phyloP scores from a whole-genome alignment of 2,329 filamentous ascomycete genomes.

The Massarina eburnea region DNA sequence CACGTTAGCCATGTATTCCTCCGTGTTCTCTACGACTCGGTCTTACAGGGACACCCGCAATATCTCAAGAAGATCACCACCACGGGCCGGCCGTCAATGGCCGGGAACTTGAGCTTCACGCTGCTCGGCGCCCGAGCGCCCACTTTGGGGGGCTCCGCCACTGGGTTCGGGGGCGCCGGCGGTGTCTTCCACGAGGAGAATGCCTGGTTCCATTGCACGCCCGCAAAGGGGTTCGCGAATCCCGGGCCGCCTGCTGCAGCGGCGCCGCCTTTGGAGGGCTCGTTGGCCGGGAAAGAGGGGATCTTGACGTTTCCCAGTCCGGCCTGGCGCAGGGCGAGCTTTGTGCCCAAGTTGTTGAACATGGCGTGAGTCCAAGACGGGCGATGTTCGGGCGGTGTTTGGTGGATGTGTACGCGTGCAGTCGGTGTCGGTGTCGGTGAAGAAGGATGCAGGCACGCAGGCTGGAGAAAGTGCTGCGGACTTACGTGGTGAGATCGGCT shows the following conservation, averaged over 20 bases:
- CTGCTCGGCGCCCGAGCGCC: constrained; percentile 30
- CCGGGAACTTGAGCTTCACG: constrained; percentile 34
- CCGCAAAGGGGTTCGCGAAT: constrained; percentile 39
- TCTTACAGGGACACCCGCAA: constrained; percentile 40
- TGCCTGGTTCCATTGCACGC: constrained; percentile 40
- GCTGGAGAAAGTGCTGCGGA: constrained; percentile 5
- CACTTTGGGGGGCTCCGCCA: constrained; percentile 29
- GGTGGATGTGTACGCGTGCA: neutral
- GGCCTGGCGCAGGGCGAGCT: constrained; percentile 60
- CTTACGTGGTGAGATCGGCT: constrained; percentile 16
- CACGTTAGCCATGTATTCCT: neutral
- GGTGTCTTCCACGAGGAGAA: constrained; percentile 38
- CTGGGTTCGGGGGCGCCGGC: constrained; percentile 25
- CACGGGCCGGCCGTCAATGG: constrained; percentile 31
- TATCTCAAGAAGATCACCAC: constrained; percentile 37
- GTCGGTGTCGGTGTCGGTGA: neutral
- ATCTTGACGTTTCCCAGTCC: constrained; percentile 57
- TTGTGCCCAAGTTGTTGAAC: constrained; percentile 60
- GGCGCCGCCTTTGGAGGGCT: constrained; percentile 26
- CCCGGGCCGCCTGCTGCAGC: constrained; percentile 17
- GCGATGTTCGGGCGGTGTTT: neutral
- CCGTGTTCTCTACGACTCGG: neutral
- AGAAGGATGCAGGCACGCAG: neutral
- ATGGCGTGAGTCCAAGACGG: constrained; percentile 39
- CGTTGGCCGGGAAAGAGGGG: constrained; percentile 22